These are phyloP conservation scores for Punica granatum DNA, from an alignment of 345 rosid genomes.

Conservation along the genomic window DNA sequence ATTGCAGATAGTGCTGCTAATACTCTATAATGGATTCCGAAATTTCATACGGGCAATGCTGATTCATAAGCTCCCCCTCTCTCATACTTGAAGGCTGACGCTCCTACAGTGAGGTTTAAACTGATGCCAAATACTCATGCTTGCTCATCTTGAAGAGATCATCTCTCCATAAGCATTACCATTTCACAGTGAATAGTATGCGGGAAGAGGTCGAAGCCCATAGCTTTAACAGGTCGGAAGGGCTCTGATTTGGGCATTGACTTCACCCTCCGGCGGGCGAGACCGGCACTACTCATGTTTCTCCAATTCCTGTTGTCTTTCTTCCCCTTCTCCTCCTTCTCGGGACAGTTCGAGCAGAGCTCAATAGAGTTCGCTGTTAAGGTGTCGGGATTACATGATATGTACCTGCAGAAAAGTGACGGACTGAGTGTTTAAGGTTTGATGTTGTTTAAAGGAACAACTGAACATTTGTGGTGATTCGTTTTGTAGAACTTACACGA, in stretches of 20 bases:
- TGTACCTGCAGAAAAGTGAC: conserved; percentile 39
- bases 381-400: conserved; percentile 95
- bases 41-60: neutral
- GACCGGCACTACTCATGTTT: conserved; percentile 68
- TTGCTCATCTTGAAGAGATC: neutral
- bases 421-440: neutral
- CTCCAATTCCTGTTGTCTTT: conserved; percentile 55
- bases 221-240: conserved; percentile 83
- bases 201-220: conserved; percentile 96
- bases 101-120: neutral
- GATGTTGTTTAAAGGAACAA: neutral
- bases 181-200: conserved; percentile 91
- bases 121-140: neutral
- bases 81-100: neutral
- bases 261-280: conserved; percentile 81
- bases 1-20: neutral
- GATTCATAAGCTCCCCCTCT: neutral
- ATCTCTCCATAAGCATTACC: conserved; percentile 93
- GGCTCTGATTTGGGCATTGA: conserved; percentile 89
- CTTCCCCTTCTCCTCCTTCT: conserved; percentile 56
- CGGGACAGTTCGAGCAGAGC: conserved; percentile 79
- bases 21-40: neutral
- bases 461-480: neutral
- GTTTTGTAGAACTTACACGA: conserved; percentile 58
- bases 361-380: conserved; percentile 87